Conservation (phyloP, 2,329 filamentous ascomycete species). For the Botrytis fabae region DNA sequence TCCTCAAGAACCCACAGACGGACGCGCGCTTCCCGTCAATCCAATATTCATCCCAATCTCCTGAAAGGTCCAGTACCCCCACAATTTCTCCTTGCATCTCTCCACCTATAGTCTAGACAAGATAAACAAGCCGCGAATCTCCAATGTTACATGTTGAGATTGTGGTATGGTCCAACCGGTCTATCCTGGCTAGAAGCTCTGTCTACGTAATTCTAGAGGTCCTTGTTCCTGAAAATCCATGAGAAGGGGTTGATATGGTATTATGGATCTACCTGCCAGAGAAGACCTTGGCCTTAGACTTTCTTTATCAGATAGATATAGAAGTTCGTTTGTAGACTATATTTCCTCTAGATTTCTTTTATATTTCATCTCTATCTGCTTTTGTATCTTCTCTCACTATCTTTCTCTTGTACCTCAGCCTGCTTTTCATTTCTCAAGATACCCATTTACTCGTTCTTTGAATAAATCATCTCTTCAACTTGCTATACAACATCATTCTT, state of each 20-base stretch:
- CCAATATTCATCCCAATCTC: constrained; percentile 1
- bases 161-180: neutral
- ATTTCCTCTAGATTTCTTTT: neutral
- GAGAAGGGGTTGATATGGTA: constrained; percentile 3
- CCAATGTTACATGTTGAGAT: constrained; percentile 19
- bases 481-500: neutral
- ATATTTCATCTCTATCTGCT: neutral
- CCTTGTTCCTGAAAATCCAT: constrained; percentile 2
- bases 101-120: constrained; percentile 8
- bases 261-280: constrained; percentile 5
- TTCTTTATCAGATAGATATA: neutral
- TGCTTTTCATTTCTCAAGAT: constrained; percentile 6
- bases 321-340: constrained; percentile 10
- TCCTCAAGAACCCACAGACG: neutral
- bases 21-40: constrained; percentile 12
- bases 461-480: neutral
- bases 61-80: constrained; percentile 5
- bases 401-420: neutral
- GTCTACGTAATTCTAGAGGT: constrained; percentile 19
- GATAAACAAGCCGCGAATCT: constrained; percentile 15
- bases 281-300: neutral
- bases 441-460: constrained; percentile 4
- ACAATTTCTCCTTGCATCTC: constrained; percentile 9
- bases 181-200: neutral
- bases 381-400: neutral